These are phyloP conservation scores for Climacium dendroides DNA, from an alignment of 225 moss, liverwort and hornwort species.

Conservation along the genomic window DNA sequence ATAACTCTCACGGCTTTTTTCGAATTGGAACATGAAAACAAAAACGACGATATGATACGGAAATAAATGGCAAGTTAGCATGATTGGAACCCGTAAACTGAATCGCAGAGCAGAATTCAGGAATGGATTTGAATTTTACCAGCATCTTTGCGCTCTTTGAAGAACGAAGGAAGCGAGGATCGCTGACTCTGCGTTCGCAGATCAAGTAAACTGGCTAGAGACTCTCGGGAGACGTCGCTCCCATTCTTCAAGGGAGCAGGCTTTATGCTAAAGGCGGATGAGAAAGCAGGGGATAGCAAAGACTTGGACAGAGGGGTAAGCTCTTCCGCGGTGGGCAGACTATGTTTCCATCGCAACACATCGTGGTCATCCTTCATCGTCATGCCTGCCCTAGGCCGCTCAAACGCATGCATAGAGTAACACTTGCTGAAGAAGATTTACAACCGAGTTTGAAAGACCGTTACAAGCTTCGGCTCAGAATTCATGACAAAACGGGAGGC, in stretches of 20 bases:
- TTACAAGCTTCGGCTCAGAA: background rate
- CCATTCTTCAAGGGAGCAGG: slow-evolving; percentile 17
- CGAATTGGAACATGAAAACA: background rate
- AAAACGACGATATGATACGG: background rate
- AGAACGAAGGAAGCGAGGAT: slow-evolving; percentile 38
- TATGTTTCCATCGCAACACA: slow-evolving; percentile 73
- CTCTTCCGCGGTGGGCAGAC: slow-evolving; percentile 65
- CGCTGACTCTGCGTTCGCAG: slow-evolving; percentile 45
- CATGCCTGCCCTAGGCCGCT: slow-evolving; percentile 37
- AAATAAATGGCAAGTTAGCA: background rate
- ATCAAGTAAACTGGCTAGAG: slow-evolving; percentile 49
- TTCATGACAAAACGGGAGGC: background rate
- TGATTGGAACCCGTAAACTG: background rate
- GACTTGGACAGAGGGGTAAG: slow-evolving; percentile 64
- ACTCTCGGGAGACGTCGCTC: slow-evolving; percentile 42
- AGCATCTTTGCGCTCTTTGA: slow-evolving; percentile 35
- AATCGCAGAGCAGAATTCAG: background rate
- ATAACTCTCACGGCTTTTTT: background rate
- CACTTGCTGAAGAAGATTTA: background rate
- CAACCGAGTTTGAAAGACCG: background rate
- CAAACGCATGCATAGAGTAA: slow-evolving; percentile 34
- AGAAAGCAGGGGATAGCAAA: slow-evolving; percentile 57
- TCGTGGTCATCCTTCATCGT: slow-evolving; percentile 70
- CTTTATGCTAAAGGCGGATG: slow-evolving; percentile 68
- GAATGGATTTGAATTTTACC: background rate